Base-by-base conservation (phyloP, 2,329 filamentous ascomycete species). In the Coleophoma cylindrospora region DNA sequence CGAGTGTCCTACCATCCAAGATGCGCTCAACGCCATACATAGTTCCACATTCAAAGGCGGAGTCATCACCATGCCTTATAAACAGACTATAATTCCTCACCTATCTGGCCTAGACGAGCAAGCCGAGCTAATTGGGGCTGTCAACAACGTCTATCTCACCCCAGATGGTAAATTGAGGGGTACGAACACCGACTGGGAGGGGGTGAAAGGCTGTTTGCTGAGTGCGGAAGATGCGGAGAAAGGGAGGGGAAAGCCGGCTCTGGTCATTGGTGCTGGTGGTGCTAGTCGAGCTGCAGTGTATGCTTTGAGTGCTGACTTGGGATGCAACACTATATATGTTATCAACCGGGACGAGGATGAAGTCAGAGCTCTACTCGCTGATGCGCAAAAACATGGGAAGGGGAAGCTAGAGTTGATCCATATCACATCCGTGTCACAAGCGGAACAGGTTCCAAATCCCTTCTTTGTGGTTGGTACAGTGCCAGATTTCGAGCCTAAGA, bases 1-100 rank as follows among this genome's bases (percentile, higher is more conserved):
- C 12, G 64, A 71, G 50, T 69, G 63, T 41, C 47, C 58, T 1
- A 64, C 62, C 0, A 53, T 73, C 2, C 58, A 69, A 6, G 63
- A 67, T 2, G 57, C 67, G 0, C 36, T 80, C 11, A 54, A 68
- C 15, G 66, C 84, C 9, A 72, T 80, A 27, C 72, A 74, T 52
- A 70, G 84, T 52, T 74, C 78, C 14, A 69, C 73, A 53, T 86
- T 83, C 64, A 85, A 83, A 60, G 83, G 82, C 77, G 67, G 83
- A 17, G 83, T 86, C 2, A 81, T 91, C 33, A 91, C 87, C 19
- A 91, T 91, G 87, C 88, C 88, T 1, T 84, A 89, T 73, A 92
- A 92, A 65, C 79, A 91, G 21, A 74, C 80, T 57, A 89, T 91
- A 63, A 79, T 91, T 54, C 74, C 79, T 0, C 76, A 87, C 58